These are phyloP conservation scores for Centaurea solstitialis DNA, from an alignment of 129 eudicot genomes.

Conservation along the genomic window DNA sequence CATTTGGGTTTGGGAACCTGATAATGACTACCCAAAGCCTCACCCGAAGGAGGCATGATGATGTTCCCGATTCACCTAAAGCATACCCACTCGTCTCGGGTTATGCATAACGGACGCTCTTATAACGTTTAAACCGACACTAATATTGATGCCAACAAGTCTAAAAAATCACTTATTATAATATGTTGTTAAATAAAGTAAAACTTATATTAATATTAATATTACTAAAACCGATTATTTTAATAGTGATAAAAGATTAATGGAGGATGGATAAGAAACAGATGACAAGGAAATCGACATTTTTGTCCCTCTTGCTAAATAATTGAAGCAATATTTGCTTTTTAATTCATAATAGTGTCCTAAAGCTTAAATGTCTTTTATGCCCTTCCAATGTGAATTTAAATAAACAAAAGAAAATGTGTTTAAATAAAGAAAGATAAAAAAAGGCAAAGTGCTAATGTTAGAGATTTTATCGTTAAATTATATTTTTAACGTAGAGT, in stretches of 20 bases:
- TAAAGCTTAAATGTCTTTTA: neutral
- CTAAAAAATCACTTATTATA: neutral
- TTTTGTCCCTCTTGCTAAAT: constrained; percentile 11
- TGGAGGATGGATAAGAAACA: neutral
- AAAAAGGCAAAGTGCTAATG: too few species aligned
- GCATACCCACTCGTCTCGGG: too few species aligned
- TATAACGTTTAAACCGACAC: neutral
- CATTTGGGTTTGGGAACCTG: too few species aligned
- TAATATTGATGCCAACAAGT: neutral
- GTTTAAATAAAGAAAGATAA: neutral
- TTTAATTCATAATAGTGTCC: neutral
- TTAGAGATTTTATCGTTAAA: too few species aligned
- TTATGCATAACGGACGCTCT: too few species aligned
- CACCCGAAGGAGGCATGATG: too few species aligned
- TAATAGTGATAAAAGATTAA: neutral
- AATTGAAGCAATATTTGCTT: constrained; percentile 10
- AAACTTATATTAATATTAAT: neutral
- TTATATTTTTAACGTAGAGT: too few species aligned
- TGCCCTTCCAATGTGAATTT: neutral
- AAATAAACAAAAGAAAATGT: neutral
- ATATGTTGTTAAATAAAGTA: neutral
- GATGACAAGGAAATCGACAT: constrained; percentile 8
- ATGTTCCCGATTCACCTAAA: too few species aligned
- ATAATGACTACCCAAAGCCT: too few species aligned
- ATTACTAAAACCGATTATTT: neutral